Evolutionary conservation across 352 stramenopile species (phyloP).

Genomic region (Detonula confervacea): DNA sequence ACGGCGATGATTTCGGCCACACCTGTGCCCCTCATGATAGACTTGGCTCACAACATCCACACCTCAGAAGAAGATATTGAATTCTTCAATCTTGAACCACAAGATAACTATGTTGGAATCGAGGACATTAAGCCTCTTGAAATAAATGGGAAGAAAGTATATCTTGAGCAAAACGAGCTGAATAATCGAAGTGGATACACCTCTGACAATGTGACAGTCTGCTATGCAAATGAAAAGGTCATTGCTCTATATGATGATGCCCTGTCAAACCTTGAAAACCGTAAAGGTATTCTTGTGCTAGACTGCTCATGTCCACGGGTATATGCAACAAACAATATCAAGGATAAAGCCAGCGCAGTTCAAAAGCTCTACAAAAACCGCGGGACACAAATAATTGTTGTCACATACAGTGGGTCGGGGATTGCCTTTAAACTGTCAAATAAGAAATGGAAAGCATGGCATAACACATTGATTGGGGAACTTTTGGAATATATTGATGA

Average conservation of each 20-base stretch:
- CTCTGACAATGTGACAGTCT: constrained; percentile 5
- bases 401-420: constrained; percentile 31
- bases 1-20: constrained; percentile 34
- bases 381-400: constrained; percentile 30
- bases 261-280: background rate
- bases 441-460: constrained; percentile 20
- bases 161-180: constrained; percentile 48
- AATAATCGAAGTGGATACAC: constrained; percentile 2
- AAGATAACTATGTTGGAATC: constrained; percentile 41
- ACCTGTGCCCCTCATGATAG: constrained; percentile 32
- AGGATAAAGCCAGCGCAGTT: constrained; percentile 38
- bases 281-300: constrained; percentile 52
- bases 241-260: constrained; percentile 47
- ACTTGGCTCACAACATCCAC: constrained; percentile 12
- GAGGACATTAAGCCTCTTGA: constrained; percentile 37
- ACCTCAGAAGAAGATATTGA: constrained; percentile 25
- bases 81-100: constrained; percentile 38
- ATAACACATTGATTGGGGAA: constrained; percentile 24
- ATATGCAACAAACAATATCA: constrained; percentile 18
- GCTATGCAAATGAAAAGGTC: constrained; percentile 42
- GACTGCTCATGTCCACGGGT: constrained; percentile 41
- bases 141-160: constrained; percentile 37
- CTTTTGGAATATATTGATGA: constrained; percentile 45
- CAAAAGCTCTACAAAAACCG: constrained; percentile 24
- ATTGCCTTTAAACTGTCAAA: constrained; percentile 25